Evolutionary conservation across 768 basidiomycete species (phyloP), one percentile per base, ranked within the genome.

Genomic region (Rhizopogon vinicolor): DNA sequence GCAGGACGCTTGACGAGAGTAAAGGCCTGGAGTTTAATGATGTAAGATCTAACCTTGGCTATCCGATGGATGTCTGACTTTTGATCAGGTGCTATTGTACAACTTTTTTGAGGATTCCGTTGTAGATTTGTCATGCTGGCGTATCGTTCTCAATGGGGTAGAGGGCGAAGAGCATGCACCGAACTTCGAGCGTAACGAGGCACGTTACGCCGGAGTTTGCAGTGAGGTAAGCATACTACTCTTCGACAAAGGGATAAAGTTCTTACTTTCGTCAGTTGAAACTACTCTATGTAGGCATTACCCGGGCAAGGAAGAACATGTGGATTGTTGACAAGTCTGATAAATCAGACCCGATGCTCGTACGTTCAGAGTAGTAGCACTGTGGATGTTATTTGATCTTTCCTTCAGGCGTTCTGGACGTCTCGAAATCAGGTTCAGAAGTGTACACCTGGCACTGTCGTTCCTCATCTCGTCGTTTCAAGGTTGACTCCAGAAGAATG

Each of bases 41-140:
- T 10, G 62, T 60, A 48, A 55, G 62, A 31, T 5, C 29, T 37
- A 3, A 8, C 19, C 7, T 4, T 8, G 7, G 6, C 13, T 4
- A 5, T 7, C 2, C 29, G 25, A 2, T 5, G 25, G 25, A 33
- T 0, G 56, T 54, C 49, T 60, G 18, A 59, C 35, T 8, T 2
- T 29, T 18, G 25, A 8, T 19, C 54, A 89, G 87, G 87, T 91
- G 4, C 72, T 91, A 2, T 62, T 91, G 10, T 89, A 84, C 61
- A 83, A 91, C 58, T 89, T 89, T 67, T 91, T 91, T 60, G 76
- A 81, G 28, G 85, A 87, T 59, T 90, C 89, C 0, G 60, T 63
- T 0, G 67, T 79, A 2, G 77, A 77, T 41, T 54, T 65, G 1
- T 67, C 79, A 0, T 82, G 83, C 46, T 89, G 87, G 87, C 73